Conservation (phyloP, 371 early-diverging fungal species). For the Smittium mucronatum region DNA sequence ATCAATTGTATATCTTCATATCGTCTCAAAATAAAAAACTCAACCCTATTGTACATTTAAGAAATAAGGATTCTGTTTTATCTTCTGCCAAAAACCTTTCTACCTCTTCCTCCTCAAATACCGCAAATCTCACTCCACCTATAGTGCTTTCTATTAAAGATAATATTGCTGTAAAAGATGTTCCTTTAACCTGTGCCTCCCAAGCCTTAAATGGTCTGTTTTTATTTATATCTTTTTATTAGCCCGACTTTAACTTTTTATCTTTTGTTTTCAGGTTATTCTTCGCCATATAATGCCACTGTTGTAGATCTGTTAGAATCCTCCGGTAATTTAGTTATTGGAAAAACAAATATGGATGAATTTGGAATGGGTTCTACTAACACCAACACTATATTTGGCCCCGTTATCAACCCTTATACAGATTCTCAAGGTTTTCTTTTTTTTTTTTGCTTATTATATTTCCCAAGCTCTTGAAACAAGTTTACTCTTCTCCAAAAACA, state of each 20-base stretch:
- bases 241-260: background rate
- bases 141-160: background rate
- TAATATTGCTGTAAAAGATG: background rate
- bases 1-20: background rate
- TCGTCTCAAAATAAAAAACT: background rate
- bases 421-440: slow-evolving; percentile 19
- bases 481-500: background rate
- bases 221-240: background rate
- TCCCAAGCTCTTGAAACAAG: background rate
- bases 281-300: slow-evolving; percentile 67
- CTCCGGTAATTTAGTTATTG: slow-evolving; percentile 58
- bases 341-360: slow-evolving; percentile 92
- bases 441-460: background rate
- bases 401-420: slow-evolving; percentile 15
- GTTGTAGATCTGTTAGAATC: slow-evolving; percentile 44
- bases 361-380: slow-evolving; percentile 86
- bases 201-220: background rate
- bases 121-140: background rate
- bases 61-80: background rate
- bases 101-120: background rate
- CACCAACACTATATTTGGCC: slow-evolving; percentile 26
- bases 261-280: slow-evolving; percentile 38
- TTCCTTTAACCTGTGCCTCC: background rate
- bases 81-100: background rate
- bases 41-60: background rate